Base-by-base conservation (phyloP, 345 rosid genomes). In the Hibiscus trionum region DNA sequence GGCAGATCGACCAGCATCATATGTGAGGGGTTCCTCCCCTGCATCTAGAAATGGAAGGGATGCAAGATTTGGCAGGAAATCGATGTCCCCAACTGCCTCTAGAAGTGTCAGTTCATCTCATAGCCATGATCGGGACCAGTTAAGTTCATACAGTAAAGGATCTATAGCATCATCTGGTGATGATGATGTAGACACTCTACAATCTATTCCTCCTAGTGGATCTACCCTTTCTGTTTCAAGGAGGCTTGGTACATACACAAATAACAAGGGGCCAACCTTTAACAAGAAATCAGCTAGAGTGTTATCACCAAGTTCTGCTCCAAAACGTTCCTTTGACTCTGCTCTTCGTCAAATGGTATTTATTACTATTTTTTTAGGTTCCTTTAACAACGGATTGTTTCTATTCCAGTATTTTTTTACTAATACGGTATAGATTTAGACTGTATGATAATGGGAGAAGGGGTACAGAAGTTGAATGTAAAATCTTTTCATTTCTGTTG, bases 1-100 rank as follows among this genome's bases (percentile, higher is more conserved):
- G 82, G 88, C 87, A 78, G 99, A 95, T 84, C 91, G 96, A 72
- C 97, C 99, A 0, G 90, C 91, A 65, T 82, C 99, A 31, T 95
- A 92, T 66, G 93, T 92, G 76, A 88, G 99, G 86, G 99, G 98
- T 39, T 90, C 94, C 76, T 92, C 98, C 11, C 98, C 99, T 63
- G 99, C 98, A 64, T 95, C 99, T 72, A 87, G 89, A 82, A 92
- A 87, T 84, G 88, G 96, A 14, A 85, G 79, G 81, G 96, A 90
- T 44, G 80, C 87, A 29, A 84, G 78, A 77, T 82, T 76, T 39
- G 78, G 90, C 77, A 84, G 98, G 85, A 96, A 90, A 80, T 95
- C 99, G 49, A 85, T 92, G 87, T 95, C 99, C 76, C 99, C 99
- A 9, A 91, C 90, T 76, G 87, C 93, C 76, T 79, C 96, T 53